A percentile compares a stretch with the other conserved stretches of the same genome.
Evolutionary conservation across 2,329 filamentous ascomycete species (phyloP).

Genomic region (Exserohilum turcica): DNA sequence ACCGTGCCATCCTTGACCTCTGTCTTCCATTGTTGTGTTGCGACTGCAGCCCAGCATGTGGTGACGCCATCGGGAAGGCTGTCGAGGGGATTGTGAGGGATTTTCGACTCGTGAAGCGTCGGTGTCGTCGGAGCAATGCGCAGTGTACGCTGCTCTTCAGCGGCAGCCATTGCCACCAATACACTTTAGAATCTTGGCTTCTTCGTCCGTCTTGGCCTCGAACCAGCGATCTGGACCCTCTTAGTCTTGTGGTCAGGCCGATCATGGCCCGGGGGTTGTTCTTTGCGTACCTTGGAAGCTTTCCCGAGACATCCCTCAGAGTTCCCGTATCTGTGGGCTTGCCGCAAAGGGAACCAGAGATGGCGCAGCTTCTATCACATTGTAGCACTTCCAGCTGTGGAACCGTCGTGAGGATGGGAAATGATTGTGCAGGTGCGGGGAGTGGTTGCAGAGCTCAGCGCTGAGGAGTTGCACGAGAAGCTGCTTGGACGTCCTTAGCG

Average conservation of each 20-base stretch:
- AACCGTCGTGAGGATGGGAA: not conserved
- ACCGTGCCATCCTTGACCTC: not conserved
- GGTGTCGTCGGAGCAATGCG: not conserved
- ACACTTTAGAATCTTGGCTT: not conserved
- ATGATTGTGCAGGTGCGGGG: not conserved
- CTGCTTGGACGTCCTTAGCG: not conserved
- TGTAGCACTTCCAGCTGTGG: not conserved
- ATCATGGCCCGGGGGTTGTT: not conserved
- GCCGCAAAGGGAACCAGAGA: constrained; percentile 6
- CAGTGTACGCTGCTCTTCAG: not conserved
- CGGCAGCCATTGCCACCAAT: not conserved
- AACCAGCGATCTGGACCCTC: not conserved
- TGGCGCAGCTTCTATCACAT: not conserved
- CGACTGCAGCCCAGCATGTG: not conserved
- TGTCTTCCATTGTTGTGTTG: not conserved
- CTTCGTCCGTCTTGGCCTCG: not conserved
- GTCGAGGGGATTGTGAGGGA: not conserved
- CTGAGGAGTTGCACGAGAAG: not conserved
- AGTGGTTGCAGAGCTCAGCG: not conserved
- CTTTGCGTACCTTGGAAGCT: constrained; percentile 10
- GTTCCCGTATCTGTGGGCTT: not conserved
- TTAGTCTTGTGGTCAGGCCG: not conserved
- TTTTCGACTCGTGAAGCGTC: not conserved
- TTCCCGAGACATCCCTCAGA: not conserved
- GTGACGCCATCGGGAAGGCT: not conserved